These are phyloP conservation scores for Ogataea trehalophila DNA, from an alignment of 805 yeast species.

Conservation along the genomic window DNA sequence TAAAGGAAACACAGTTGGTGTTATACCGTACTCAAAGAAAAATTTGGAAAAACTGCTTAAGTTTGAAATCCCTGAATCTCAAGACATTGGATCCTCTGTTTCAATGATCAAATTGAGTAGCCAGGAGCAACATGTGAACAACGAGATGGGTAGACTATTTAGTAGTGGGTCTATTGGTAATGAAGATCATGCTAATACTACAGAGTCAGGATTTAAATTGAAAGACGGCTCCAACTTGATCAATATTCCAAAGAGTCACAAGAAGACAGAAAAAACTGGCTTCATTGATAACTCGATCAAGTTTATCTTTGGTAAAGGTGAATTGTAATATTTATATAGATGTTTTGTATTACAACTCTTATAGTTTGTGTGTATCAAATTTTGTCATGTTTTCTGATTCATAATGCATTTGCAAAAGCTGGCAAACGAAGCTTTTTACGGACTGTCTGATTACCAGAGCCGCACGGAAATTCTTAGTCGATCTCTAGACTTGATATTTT, in stretches of 20 bases:
- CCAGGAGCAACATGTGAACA: constrained; percentile 8
- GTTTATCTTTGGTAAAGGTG: constrained; percentile 19
- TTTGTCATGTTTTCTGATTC: neutral
- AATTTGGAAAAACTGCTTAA: constrained; percentile 56
- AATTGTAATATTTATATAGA: constrained; percentile 4
- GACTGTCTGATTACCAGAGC: too few species aligned
- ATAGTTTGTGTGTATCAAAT: neutral
- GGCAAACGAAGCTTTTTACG: neutral
- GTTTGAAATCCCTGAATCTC: constrained; percentile 36
- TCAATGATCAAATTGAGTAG: constrained; percentile 12
- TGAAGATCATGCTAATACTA: constrained; percentile 9
- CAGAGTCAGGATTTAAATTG: constrained; percentile 26
- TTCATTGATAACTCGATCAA: constrained; percentile 11
- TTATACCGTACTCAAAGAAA: constrained; percentile 58
- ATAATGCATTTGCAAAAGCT: neutral
- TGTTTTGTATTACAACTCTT: neutral
- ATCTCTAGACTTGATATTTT: too few species aligned
- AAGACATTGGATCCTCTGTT: constrained; percentile 43
- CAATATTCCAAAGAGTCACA: constrained; percentile 15
- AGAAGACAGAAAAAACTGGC: constrained; percentile 11
- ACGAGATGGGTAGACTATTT: constrained; percentile 11
- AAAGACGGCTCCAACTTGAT: constrained; percentile 42
- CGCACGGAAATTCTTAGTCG: too few species aligned
- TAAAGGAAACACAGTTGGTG: constrained; percentile 55
- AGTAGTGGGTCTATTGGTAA: constrained; percentile 2